Percentiles rank a stretch among this genome's conserved stretches.
Evolutionary conservation across 805 yeast genomes (phyloP).

Genomic region (Candida chauliodis): DNA sequence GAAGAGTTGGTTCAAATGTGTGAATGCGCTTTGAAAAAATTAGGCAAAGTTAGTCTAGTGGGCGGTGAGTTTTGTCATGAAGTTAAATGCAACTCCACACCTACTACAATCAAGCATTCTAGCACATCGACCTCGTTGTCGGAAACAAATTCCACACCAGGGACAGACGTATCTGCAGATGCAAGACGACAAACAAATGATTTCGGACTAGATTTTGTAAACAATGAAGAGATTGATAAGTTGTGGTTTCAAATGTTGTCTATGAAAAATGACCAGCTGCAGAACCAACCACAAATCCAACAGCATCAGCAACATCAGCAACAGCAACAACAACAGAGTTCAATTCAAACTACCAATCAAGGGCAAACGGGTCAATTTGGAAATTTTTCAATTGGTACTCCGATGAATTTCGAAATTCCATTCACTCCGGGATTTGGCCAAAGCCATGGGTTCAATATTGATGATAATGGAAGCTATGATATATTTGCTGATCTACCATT

Average conservation of each 20-base stretch:
- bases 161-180: conserved; percentile 11
- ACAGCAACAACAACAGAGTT: conserved; percentile 2
- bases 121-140: conserved; percentile 5
- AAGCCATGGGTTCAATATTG: background rate
- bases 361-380: background rate
- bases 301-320: background rate
- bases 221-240: conserved; percentile 29
- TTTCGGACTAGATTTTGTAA: conserved; percentile 17
- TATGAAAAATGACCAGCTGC: conserved; percentile 16
- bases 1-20: conserved; percentile 25
- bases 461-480: conserved; percentile 13
- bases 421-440: conserved; percentile 1
- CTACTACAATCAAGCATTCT: too few species aligned
- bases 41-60: conserved; percentile 16
- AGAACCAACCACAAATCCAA: background rate
- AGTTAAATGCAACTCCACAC: background rate
- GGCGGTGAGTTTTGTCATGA: conserved; percentile 13
- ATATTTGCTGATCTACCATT: conserved; percentile 26
- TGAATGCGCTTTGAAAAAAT: conserved; percentile 20
- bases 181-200: conserved; percentile 8
- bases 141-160: conserved; percentile 10
- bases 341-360: background rate
- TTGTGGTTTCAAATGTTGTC: conserved; percentile 34
- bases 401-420: conserved; percentile 2
- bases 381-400: background rate